Base-by-base conservation (phyloP, 2,329 filamentous ascomycete species). In the Diaporthe nobilis region DNA sequence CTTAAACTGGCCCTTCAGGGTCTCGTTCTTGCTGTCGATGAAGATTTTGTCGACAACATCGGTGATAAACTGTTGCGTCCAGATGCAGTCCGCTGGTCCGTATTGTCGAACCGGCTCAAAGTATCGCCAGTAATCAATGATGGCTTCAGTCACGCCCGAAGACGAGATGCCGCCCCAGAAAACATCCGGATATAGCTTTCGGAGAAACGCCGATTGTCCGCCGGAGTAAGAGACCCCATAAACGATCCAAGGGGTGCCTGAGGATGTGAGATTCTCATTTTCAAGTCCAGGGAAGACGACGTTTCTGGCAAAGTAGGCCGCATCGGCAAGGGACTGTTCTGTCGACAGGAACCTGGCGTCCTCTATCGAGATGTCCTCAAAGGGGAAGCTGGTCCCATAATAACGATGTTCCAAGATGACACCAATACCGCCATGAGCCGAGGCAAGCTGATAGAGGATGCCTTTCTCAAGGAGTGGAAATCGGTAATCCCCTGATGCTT, bases 151-250 rank as follows among this genome's bases (percentile, higher is more conserved):
- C 0, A 97, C 94, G 0, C 94, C 95, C 1, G 94, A 96, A 0
- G 94, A 95, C 0, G 93, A 93, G 71, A 98, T 96, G 3, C 92
- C 90, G 17, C 90, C 95, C 88, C 90, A 96, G 84, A 94, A 97
- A 7, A 93, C 85, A 39, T 96, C 92, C 0, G 95, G 95, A 81
- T 97, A 97, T 22, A 92, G 81, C 74, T 93, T 92, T 39, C 94
- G 91, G 47, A 95, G 83, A 79, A 97, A 93, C 0, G 95, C 94
- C 15, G 92, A 93, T 78, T 96, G 93, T 0, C 92, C 93, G 4
- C 95, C 95, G 0, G 95, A 94, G 81, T 97, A 97, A 0, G 93
- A 95, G 1, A 94, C 95, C 1, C 95, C 95, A 77, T 97, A 97
- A 0, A 91, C 91, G 75, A 97, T 92, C 85, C 93, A 96, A 0